Evolutionary conservation across 2,329 filamentous ascomycete genomes (phyloP), one percentile per base, ranked within the genome.

Genomic region (Clarireedia paspali): DNA sequence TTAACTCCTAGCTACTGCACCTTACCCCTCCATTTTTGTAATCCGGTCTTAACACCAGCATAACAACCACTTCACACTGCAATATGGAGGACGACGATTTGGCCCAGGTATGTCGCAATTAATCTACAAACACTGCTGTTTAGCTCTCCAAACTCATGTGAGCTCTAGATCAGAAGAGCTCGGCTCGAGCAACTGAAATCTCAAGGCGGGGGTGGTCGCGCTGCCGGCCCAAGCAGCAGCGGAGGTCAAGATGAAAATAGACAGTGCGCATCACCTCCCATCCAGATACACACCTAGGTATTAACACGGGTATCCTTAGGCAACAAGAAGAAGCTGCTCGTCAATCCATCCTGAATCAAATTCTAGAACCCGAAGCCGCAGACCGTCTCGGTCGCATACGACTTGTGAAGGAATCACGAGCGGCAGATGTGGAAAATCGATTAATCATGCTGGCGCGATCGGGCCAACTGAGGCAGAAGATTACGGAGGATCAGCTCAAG

Each of bases 341-440:
- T 58, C 77, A 84, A 66, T 79, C 82, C 58, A 87, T 96, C 65
- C 85, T 99, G 60, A 82, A 81, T 65, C 94, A 97, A 73, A 97
- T 99, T 76, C 89, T 99, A 60, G 86, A 91, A 67, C 94, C 94
- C 63, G 90, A 92, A 68, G 94, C 94, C 17, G 88, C 90, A 59
- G 94, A 99, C 75, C 88, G 94, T 14, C 81, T 99, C 1, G 90
- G 89, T 56, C 89, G 94, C 63, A 97, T 99, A 74, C 87, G 92
- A 36, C 84, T 99, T 59, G 94, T 99, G 69, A 97, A 97, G 75
- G 90, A 91, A 70, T 85, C 87, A 65, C 89, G 94, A 67, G 94
- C 94, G 38, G 82, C 80, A 59, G 91, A 96, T 67, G 83, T 99
- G 56, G 94, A 99, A 77, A 91, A 95, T 78, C 76, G 92, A 50